Evolutionary conservation across 2,329 filamentous ascomycete genomes (phyloP).

Genomic region (Arthrobotrys sphaeroides): DNA sequence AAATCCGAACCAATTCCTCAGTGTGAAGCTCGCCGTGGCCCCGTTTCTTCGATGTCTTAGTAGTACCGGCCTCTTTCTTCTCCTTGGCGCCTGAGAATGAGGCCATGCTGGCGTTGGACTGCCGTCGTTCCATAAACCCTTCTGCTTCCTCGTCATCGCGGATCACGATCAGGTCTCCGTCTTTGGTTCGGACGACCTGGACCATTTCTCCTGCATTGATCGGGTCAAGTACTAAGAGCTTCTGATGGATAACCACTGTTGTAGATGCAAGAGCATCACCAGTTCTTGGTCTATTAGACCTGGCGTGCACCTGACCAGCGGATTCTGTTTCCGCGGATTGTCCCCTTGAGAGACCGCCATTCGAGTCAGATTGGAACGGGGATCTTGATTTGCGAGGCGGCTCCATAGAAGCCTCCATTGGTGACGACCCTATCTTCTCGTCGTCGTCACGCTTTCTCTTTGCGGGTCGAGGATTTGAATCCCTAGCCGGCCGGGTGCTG

Average conservation of each 20-base stretch:
- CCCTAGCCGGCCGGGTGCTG: background rate
- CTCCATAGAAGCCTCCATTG: background rate
- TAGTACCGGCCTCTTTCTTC: conserved; percentile 17
- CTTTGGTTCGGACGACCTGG: conserved; percentile 34
- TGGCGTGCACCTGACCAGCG: background rate
- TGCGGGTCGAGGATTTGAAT: conserved; percentile 19
- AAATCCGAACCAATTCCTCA: conserved; percentile 40
- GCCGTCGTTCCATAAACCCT: conserved; percentile 41
- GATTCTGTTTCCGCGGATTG: conserved; percentile 22
- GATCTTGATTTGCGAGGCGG: conserved; percentile 28
- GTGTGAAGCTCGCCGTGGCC: conserved; percentile 17
- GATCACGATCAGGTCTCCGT: conserved; percentile 36
- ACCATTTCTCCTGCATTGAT: conserved; percentile 43
- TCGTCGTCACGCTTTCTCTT: conserved; percentile 35
- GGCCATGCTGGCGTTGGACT: conserved; percentile 9
- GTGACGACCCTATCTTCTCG: background rate
- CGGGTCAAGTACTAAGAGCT: conserved; percentile 23
- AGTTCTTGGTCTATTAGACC: background rate
- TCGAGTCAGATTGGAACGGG: conserved; percentile 30
- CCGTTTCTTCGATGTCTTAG: conserved; percentile 33
- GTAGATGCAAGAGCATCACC: background rate
- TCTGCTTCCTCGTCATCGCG: conserved; percentile 41
- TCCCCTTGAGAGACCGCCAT: conserved; percentile 23
- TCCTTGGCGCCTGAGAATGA: background rate
- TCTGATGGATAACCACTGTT: conserved; percentile 30